A percentile compares a stretch with the other conserved stretches of the same genome.
Conservation (phyloP, 306 rosid genomes). For the Datisca glomerata region DNA sequence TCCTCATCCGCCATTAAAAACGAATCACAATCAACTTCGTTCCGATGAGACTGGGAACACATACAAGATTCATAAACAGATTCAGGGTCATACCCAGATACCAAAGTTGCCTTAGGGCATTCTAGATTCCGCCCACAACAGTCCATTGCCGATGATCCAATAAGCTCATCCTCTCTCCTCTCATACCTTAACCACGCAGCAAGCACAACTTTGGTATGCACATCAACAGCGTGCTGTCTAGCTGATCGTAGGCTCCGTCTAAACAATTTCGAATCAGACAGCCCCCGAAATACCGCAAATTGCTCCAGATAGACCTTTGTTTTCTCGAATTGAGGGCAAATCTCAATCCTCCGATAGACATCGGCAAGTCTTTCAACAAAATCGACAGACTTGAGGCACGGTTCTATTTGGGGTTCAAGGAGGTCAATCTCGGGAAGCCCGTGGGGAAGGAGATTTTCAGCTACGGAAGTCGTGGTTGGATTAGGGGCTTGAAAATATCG, state of each 20-base stretch:
- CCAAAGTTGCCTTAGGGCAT: conserved; percentile 62
- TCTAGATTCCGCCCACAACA: conserved; percentile 58
- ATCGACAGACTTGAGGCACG: conserved; percentile 45
- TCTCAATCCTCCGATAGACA: conserved; percentile 35
- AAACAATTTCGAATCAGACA: conserved; percentile 56
- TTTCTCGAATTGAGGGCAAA: conserved; percentile 30
- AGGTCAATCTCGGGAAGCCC: conserved; percentile 46
- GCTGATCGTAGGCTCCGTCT: conserved; percentile 55
- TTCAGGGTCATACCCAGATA: conserved; percentile 28
- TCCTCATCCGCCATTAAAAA: neutral
- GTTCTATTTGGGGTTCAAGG: conserved; percentile 57
- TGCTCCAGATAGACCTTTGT: conserved; percentile 39
- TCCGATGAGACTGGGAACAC: neutral
- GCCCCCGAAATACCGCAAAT: conserved; percentile 36
- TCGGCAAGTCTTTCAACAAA: conserved; percentile 46
- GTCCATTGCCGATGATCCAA: conserved; percentile 39
- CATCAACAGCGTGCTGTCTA: conserved; percentile 46
- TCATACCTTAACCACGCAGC: conserved; percentile 71
- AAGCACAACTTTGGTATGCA: conserved; percentile 49
- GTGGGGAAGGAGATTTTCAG: conserved; percentile 26
- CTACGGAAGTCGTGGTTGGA: too few species aligned
- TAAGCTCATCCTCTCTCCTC: conserved; percentile 75
- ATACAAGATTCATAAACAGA: conserved; percentile 29
- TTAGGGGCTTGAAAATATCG: conserved; percentile 21
- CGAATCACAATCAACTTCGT: neutral